Base-by-base conservation (phyloP, 1,284 basidiomycete species). In the Microbotryum silenes-acaulis region DNA sequence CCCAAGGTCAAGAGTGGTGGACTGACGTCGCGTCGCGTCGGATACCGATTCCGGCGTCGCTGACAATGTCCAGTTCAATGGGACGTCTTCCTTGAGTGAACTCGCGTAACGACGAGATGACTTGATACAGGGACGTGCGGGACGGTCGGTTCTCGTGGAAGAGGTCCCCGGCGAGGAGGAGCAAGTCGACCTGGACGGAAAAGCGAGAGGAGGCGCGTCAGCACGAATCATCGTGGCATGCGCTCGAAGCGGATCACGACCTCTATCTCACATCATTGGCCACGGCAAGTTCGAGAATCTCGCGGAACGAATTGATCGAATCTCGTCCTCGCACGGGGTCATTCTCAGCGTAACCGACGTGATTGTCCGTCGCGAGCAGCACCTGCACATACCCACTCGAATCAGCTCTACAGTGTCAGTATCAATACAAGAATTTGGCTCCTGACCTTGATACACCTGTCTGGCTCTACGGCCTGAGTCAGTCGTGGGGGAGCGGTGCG, bases 121-220 rank as follows among this genome's bases (percentile, higher is more conserved):
- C 87, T 74, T 89, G 85, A 75, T 90, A 94, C 60, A 98, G 76
- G 64, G 88, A 89, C 49, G 91, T 88, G 69, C 93, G 79, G 33
- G 90, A 91, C 0, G 96, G 96, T 65, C 91, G 84, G 75, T 98
- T 98, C 73, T 99, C 96, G 75, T 99, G 96, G 73, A 98, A 98
- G 8, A 98, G 79, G 75, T 98, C 96, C 12, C 96, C 94, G 16
- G 88, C 93, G 2, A 97, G 83, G 3, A 99, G 82, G 59, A 99
- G 82, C 72, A 96, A 90, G 77, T 97, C 92, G 56, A 94, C 92
- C 89, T 91, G 67, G n/a, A 2, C 59, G 27, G 69, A 51, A 33
- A 69, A 4, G 37, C 68, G 21, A 31, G 2, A n/a, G 7, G 4
- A n/a, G 48, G 44, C 12, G 42, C 44, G 51, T 51, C 47, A 59